Evolutionary conservation across 1,284 basidiomycete species (phyloP).

Genomic region (Trichosporon sp.): DNA sequence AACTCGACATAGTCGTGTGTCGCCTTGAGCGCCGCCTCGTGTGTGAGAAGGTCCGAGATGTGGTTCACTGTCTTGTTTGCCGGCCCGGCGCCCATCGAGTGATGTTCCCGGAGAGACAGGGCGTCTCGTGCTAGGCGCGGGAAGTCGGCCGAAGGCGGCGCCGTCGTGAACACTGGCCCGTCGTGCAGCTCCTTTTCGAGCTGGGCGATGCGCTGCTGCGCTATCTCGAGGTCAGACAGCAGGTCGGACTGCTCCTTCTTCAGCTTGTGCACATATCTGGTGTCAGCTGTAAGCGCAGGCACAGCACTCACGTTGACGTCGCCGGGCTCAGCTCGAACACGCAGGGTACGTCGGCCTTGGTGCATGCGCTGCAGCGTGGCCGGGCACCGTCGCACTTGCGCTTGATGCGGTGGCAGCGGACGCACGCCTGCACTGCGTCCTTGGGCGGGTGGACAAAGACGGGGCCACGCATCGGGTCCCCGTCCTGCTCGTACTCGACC

Average conservation of each 20-base stretch:
- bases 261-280: slow-evolving; percentile 33
- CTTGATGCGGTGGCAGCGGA: slow-evolving; percentile 44
- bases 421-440: slow-evolving; percentile 40
- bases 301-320: slow-evolving; percentile 34
- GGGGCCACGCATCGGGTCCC: slow-evolving; percentile 33
- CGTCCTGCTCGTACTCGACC: slow-evolving; percentile 32
- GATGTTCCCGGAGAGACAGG: slow-evolving; percentile 16
- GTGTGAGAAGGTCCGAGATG: slow-evolving; percentile 16
- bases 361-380: slow-evolving; percentile 40
- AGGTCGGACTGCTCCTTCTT: slow-evolving; percentile 30
- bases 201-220: slow-evolving; percentile 31
- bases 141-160: background rate
- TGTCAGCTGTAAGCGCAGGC: background rate
- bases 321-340: slow-evolving; percentile 43
- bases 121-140: background rate
- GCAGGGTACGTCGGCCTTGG: slow-evolving; percentile 40
- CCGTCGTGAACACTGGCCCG: background rate
- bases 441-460: slow-evolving; percentile 41
- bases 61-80: background rate
- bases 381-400: slow-evolving; percentile 41
- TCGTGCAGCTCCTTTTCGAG: slow-evolving; percentile 36
- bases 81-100: too few species aligned
- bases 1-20: slow-evolving; percentile 28
- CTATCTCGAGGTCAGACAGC: slow-evolving; percentile 25
- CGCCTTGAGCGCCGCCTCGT: slow-evolving; percentile 22